Base-by-base conservation (phyloP, 2,329 filamentous ascomycete species). In the Sphaerulina vaccinii region DNA sequence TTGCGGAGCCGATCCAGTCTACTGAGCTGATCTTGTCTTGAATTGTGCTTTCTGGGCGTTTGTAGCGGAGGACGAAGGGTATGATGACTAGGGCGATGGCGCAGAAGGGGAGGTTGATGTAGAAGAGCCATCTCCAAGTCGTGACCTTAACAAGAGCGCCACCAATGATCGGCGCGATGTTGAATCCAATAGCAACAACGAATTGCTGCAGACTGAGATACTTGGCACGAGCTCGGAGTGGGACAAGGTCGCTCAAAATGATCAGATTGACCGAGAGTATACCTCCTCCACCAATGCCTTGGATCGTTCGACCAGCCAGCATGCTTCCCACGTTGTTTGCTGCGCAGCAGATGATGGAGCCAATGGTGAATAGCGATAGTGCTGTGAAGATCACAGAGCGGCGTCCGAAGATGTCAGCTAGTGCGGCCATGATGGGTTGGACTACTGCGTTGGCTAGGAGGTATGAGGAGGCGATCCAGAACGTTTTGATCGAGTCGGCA, bases 391-490 rank as follows among this genome's bases (percentile, higher is more conserved):
- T 69, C 42, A 75, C 65, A 4, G 69, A 64, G 18, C 73, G 73
- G 16, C 76, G 73, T 2, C 76, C 77, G 51, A 81, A 78, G 16
- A 77, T 71, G 49, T 76, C 70, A 8, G 73, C 72, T 3, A 77
- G 62, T 0, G 70, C 64, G 1, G 71, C 71, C 48, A 71, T 71
- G 43, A 74, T 63, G 16, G 73, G 74, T 40, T 75, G 70, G 40
- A 73, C 70, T 19, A 73, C 71, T 13, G 74, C 70, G 15, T 67
- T 70, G 3, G 71, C 62, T 10, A 79, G 63, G 0, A 80, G 68
- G 52, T 78, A 80, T 3, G 72, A 70, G 0, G 76, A 74, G 1
- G 73, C 75, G 10, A 75, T 69, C 79, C 78, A 81, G 51, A 79
- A 74, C 0, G 72, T 68, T 40, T 71, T 68, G 8, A 68, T 64